phyloP scores from a whole-genome alignment of 352 stramenopile genomes.

The Globisporangium irregulare region DNA sequence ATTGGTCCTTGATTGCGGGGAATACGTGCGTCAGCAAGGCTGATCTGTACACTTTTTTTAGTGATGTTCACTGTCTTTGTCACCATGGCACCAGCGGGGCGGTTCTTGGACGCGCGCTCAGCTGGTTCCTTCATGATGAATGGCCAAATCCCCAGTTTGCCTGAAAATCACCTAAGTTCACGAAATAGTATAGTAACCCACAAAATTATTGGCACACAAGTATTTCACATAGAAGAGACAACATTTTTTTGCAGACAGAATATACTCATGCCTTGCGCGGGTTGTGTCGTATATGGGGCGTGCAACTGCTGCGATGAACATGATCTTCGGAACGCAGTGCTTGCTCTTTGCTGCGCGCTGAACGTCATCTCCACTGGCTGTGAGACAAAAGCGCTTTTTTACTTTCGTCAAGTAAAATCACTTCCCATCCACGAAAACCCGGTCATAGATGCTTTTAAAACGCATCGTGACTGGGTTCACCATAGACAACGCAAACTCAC shows the following conservation, averaged over 20 bases:
- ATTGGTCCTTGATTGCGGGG: not conserved
- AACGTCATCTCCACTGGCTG: not conserved
- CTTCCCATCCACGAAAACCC: not conserved
- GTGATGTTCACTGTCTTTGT: not conserved
- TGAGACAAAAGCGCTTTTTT: not conserved
- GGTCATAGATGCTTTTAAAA: not conserved
- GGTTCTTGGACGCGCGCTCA: not conserved
- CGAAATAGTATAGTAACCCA: not conserved
- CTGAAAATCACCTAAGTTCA: not conserved
- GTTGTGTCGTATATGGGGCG: not conserved
- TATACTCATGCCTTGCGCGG: not conserved
- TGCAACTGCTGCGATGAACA: not conserved
- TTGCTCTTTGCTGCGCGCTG: not conserved
- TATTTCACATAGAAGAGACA: not conserved
- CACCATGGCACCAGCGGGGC: not conserved
- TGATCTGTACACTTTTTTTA: not conserved
- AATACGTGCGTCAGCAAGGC: not conserved
- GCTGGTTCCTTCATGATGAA: not conserved
- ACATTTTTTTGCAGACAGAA: not conserved
- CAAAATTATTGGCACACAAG: not conserved
- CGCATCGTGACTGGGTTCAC: not conserved
- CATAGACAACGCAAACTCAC: slow-evolving; percentile 1
- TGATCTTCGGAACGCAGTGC: not conserved
- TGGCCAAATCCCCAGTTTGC: not conserved
- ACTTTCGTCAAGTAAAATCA: not conserved